Base-by-base conservation (phyloP, 164 flowering plant species). In the Magnolia kwangsiensis region DNA sequence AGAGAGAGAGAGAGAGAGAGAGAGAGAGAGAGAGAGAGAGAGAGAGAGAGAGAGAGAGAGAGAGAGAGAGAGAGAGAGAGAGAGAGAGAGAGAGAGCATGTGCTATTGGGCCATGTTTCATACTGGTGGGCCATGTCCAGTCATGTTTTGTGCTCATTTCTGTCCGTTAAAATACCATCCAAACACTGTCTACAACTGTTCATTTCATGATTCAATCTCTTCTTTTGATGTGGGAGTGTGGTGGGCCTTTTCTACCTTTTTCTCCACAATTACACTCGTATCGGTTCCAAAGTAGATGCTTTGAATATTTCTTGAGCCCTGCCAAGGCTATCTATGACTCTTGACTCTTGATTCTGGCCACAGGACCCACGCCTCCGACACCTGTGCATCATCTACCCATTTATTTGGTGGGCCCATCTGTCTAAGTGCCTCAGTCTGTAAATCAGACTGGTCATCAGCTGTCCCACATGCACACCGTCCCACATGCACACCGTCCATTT, bases 201-300 rank as follows among this genome's bases (percentile, higher is more conserved):
- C 85, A 24, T 24, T 61, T 82, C 80, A 86, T 79, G 84, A 82
- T 82, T 86, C 83, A 64, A 79, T 82, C 82, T 82, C 85, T 82
- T 83, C 85, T 86, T 84, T 84, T 84, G 51, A 84, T 83, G 84
- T 78, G 75, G 49, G 82, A 50, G 71, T 27, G 72, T 19, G 76
- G 69, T 79, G 75, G 80, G 59, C 66, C 77, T 75, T 79, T 8
- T 76, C 82, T 80, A 74, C 58, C 67, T 31, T 50, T 49, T 10
- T 45, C 50, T 73, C 75, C 61, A 55, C 61, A 8, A 11, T 55
- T 0, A 55, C 16, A 55, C 8, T 16, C 61, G 61, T 13, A 55
- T 55, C 61, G 13, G 61, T 14, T 55, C 61, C 13, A 55, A 55
- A 55, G 61, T 16, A 55, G 61, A 55, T 16, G 18, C 61, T 55